These are phyloP conservation scores for Penicillium digitatum DNA, from an alignment of 2,329 filamentous ascomycete species.

Conservation along the genomic window DNA sequence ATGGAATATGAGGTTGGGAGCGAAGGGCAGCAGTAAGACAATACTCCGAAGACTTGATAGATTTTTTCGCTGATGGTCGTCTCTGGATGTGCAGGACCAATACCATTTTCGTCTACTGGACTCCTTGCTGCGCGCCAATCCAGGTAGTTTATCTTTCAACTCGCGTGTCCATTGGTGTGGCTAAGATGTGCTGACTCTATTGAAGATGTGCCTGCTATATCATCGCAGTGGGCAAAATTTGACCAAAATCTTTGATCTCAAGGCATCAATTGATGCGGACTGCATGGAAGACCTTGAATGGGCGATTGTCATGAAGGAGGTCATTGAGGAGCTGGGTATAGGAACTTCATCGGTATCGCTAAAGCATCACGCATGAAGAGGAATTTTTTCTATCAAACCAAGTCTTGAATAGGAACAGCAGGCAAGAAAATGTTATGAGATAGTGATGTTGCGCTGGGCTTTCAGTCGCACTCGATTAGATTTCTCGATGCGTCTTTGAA, in stretches of 20 bases:
- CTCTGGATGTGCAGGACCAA: neutral
- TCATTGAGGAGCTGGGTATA: neutral
- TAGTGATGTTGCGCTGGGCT: neutral
- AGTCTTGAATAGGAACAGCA: neutral
- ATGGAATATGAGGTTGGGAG: conserved; percentile 36
- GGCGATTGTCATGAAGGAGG: neutral
- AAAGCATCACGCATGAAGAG: neutral
- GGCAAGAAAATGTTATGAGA: neutral
- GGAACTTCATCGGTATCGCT: neutral
- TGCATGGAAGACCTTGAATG: neutral
- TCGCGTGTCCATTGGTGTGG: neutral
- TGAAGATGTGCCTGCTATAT: neutral
- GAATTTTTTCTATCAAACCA: neutral
- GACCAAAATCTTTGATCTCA: neutral
- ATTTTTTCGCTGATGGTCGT: neutral
- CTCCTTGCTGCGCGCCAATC: neutral
- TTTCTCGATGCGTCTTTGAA: neutral
- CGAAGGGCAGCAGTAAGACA: conserved; percentile 34
- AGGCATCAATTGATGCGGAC: neutral
- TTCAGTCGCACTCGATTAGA: neutral
- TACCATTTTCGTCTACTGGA: neutral
- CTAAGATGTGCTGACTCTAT: neutral
- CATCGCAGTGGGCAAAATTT: neutral
- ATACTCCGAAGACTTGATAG: neutral
- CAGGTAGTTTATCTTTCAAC: neutral